Evolutionary conservation across 345 rosid species (phyloP).

Genomic region (Boechera divaricarpa): DNA sequence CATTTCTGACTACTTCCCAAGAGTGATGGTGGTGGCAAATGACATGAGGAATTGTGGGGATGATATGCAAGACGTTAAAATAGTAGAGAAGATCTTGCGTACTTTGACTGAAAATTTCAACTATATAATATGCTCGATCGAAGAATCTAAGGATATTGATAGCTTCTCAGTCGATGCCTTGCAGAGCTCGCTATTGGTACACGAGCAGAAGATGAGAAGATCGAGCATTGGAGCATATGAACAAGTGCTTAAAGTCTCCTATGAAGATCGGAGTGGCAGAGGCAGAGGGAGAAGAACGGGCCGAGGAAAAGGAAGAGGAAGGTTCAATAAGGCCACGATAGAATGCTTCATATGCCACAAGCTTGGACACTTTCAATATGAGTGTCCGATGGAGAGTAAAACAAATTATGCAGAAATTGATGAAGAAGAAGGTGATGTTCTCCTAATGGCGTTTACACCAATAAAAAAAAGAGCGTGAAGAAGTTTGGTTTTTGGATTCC

Average conservation of each 20-base stretch:
- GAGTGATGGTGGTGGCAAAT: too few relatives aligned
- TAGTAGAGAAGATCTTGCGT: too few relatives aligned
- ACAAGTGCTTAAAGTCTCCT: not conserved
- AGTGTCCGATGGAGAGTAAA: not conserved
- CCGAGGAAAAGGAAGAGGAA: not conserved
- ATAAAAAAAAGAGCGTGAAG: not conserved
- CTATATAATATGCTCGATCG: too few relatives aligned
- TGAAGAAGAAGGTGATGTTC: not conserved
- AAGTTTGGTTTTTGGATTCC: not conserved
- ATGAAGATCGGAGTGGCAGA: not conserved
- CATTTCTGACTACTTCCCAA: too few relatives aligned
- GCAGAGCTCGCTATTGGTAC: not conserved
- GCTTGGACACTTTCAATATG: not conserved
- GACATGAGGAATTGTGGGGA: too few relatives aligned
- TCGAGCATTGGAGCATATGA: not conserved
- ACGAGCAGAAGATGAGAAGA: not conserved
- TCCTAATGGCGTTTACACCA: not conserved
- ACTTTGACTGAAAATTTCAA: too few relatives aligned
- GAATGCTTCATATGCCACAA: not conserved
- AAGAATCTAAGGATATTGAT: too few relatives aligned
- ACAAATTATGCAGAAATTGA: not conserved
- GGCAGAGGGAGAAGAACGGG: not conserved
- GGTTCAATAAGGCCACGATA: not conserved
- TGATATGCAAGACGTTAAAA: too few relatives aligned
- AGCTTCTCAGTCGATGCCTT: too few relatives aligned